These are phyloP conservation scores for Claviceps paspali DNA, from an alignment of 2,329 filamentous ascomycete genomes.

Conservation along the genomic window DNA sequence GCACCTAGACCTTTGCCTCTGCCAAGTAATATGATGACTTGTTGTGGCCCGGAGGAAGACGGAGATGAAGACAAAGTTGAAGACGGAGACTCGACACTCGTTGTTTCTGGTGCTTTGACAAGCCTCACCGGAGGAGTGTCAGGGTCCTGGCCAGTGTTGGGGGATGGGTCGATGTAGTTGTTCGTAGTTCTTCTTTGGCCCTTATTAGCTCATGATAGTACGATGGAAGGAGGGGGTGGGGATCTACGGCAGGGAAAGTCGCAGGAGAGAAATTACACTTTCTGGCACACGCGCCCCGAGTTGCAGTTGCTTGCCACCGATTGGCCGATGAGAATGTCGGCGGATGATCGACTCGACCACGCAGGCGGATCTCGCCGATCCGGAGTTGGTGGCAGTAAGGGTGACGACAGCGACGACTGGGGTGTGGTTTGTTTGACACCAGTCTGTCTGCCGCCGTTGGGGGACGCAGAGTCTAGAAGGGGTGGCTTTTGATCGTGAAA, in stretches of 20 bases:
- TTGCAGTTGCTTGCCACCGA: neutral
- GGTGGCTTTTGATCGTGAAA: neutral
- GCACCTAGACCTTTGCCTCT: neutral
- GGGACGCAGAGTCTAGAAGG: neutral
- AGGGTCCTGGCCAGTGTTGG: neutral
- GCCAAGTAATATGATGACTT: neutral
- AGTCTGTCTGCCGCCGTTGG: neutral
- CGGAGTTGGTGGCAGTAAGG: neutral
- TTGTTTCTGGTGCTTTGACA: too few relatives aligned
- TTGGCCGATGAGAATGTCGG: too few relatives aligned
- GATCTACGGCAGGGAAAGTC: too few relatives aligned
- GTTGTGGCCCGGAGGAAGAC: neutral
- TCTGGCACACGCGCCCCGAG: neutral
- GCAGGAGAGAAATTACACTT: too few relatives aligned
- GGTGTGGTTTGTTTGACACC: too few relatives aligned
- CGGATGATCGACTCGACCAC: too few relatives aligned
- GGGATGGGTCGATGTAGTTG: neutral
- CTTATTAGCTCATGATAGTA: neutral
- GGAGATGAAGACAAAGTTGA: neutral
- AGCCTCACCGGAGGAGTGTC: too few relatives aligned
- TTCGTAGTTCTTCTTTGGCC: neutral
- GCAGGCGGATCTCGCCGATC: neutral
- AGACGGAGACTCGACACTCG: neutral
- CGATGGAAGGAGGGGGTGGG: too few relatives aligned
- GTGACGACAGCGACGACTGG: neutral